Percentiles rank a stretch among this genome's conserved stretches.
Conservation (phyloP, 2,329 filamentous ascomycete species). For the Exophiala alcalophila region DNA sequence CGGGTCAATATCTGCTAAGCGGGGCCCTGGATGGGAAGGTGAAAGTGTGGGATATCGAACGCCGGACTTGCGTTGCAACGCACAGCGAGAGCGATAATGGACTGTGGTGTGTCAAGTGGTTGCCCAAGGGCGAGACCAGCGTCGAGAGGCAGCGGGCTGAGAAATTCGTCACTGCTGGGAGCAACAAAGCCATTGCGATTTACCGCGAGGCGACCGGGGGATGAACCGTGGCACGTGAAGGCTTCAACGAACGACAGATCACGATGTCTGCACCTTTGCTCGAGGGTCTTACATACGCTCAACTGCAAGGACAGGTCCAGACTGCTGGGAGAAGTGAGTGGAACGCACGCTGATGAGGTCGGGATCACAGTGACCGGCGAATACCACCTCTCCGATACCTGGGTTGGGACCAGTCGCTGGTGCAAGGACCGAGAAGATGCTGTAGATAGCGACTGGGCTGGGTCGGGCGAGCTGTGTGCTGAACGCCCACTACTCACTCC, state of each 20-base stretch:
- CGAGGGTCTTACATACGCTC: no score
- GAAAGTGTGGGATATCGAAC: slow-evolving; percentile 92
- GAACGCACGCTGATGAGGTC: no score
- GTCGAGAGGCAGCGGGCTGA: slow-evolving; percentile 44
- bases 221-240: no score
- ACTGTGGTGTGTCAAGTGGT: slow-evolving; percentile 80
- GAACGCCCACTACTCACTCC: no score
- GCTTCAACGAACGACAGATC: not conserved
- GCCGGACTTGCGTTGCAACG: slow-evolving; percentile 80
- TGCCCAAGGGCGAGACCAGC: slow-evolving; percentile 62
- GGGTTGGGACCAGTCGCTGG: no score
- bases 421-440: no score
- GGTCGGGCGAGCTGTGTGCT: no score
- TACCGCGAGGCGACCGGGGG: slow-evolving; percentile 79
- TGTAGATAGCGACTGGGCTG: no score
- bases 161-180: slow-evolving; percentile 77
- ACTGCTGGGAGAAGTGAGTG: no score
- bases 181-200: slow-evolving; percentile 72
- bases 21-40: slow-evolving; percentile 89
- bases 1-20: slow-evolving; percentile 85
- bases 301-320: no score
- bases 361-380: no score
- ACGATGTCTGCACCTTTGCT: no score
- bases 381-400: not conserved
- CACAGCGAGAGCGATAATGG: slow-evolving; percentile 85